These are phyloP conservation scores for Alternaria panax DNA, from an alignment of 2,329 filamentous ascomycete species.

Conservation along the genomic window DNA sequence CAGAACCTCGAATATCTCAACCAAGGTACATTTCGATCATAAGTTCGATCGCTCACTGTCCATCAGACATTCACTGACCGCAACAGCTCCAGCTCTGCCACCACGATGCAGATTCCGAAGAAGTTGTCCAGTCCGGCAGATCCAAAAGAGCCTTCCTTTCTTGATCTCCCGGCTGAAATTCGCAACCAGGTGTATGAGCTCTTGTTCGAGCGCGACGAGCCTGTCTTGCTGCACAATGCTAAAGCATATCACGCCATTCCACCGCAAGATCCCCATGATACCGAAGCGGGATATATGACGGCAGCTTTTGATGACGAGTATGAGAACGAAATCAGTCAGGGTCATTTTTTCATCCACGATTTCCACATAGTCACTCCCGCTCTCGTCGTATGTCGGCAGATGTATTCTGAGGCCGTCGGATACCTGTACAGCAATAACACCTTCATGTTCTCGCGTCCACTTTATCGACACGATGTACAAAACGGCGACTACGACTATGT, in stretches of 20 bases:
- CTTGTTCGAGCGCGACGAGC: constrained; percentile 13
- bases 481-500: too few relatives aligned
- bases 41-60: not conserved
- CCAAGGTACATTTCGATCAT: too few relatives aligned
- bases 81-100: not conserved
- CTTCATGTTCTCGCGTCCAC: not conserved
- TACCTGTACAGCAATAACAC: not conserved
- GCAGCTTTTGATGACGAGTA: not conserved
- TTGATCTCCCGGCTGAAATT: constrained; percentile 3
- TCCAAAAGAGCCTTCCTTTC: not conserved
- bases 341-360: not conserved
- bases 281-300: accelerated
- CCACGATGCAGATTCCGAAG: not conserved
- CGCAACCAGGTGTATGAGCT: constrained; percentile 19
- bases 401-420: not conserved
- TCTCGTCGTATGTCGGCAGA: not conserved
- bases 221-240: not conserved
- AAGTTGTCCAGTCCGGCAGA: not conserved
- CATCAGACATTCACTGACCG: not conserved
- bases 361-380: not conserved
- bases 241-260: not conserved
- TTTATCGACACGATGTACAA: not conserved
- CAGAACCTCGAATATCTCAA: too few relatives aligned
- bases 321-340: not conserved
- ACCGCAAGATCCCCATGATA: too few relatives aligned